Evolutionary conservation across 2,329 filamentous ascomycete species (phyloP).

Genomic region (Phialocephala sp.): DNA sequence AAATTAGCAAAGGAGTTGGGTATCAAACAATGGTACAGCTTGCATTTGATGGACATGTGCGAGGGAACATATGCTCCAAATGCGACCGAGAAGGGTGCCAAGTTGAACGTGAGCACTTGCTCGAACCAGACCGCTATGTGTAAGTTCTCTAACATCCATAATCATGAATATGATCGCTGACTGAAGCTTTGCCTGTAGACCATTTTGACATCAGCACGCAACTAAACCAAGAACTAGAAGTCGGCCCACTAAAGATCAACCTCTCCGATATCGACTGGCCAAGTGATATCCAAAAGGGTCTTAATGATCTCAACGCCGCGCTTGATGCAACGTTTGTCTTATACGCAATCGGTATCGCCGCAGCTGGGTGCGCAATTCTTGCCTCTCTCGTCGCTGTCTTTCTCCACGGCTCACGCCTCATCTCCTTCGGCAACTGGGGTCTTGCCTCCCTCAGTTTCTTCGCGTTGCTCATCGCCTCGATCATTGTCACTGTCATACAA

Average conservation of each 20-base stretch:
- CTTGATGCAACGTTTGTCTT: conserved; percentile 61
- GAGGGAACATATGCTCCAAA: conserved; percentile 49
- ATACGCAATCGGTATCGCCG: conserved; percentile 61
- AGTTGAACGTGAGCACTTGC: conserved; percentile 60
- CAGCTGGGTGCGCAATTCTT: conserved; percentile 57
- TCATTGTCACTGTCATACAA: conserved; percentile 70
- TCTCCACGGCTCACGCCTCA: conserved; percentile 47
- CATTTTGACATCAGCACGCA: conserved; percentile 59
- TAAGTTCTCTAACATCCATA: conserved; percentile 27
- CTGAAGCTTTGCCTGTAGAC: conserved; percentile 32
- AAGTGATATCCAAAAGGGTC: conserved; percentile 56
- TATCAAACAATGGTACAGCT: conserved; percentile 65
- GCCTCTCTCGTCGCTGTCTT: conserved; percentile 52
- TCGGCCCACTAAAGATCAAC: conserved; percentile 49
- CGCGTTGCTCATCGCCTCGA: conserved; percentile 73
- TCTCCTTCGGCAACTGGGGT: conserved; percentile 56
- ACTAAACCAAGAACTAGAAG: conserved; percentile 54
- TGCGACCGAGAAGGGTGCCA: conserved; percentile 46
- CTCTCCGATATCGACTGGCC: conserved; percentile 62
- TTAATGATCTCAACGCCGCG: conserved; percentile 55
- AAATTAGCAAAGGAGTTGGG: conserved; percentile 54
- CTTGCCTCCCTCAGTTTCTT: conserved; percentile 54
- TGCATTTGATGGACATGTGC: conserved; percentile 66
- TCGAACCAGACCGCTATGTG: conserved; percentile 58
- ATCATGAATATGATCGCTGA: conserved; percentile 4